These are phyloP conservation scores for Aspergillus luchuensis DNA, from an alignment of 2,329 filamentous ascomycete species.

Conservation along the genomic window DNA sequence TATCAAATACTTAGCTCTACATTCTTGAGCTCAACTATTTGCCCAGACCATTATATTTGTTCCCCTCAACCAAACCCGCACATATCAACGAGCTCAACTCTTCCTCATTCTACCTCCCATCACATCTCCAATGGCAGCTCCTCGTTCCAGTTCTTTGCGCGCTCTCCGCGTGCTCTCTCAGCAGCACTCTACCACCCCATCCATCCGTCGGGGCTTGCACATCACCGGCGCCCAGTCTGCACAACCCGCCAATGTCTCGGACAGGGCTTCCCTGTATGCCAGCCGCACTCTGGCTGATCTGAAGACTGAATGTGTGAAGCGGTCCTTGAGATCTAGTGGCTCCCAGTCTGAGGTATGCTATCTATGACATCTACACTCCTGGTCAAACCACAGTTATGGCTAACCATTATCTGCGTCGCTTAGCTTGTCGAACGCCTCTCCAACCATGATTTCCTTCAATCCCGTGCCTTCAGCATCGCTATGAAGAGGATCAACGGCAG, in stretches of 20 bases:
- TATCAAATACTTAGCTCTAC: slow-evolving; percentile 12
- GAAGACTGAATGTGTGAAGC: slow-evolving; percentile 53
- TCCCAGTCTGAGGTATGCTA: slow-evolving; percentile 52
- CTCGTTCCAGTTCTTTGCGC: slow-evolving; percentile 48
- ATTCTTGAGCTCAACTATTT: slow-evolving; percentile 17
- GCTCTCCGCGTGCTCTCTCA: slow-evolving; percentile 48
- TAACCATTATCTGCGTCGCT: slow-evolving; percentile 1
- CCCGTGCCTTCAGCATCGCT: slow-evolving; percentile 58
- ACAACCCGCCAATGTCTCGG: slow-evolving; percentile 51
- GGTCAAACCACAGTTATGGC: not conserved
- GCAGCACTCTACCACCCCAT: slow-evolving; percentile 36
- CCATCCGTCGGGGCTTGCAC: slow-evolving; percentile 54
- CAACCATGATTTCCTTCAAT: slow-evolving; percentile 55
- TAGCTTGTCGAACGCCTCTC: slow-evolving; percentile 56
- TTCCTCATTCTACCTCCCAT: not conserved
- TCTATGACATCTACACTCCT: not conserved
- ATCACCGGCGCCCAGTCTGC: slow-evolving; percentile 63
- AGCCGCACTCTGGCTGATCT: slow-evolving; percentile 55
- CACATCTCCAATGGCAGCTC: slow-evolving; percentile 43
- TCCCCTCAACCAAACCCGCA: not conserved
- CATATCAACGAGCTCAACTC: not conserved
- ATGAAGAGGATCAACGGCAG: slow-evolving; percentile 51
- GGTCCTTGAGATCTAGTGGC: slow-evolving; percentile 50
- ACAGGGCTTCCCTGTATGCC: slow-evolving; percentile 54
- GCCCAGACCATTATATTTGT: slow-evolving; percentile 1